These are phyloP conservation scores for Azolla pinnata DNA, from an alignment of 75 land plant genomes.

Conservation along the genomic window DNA sequence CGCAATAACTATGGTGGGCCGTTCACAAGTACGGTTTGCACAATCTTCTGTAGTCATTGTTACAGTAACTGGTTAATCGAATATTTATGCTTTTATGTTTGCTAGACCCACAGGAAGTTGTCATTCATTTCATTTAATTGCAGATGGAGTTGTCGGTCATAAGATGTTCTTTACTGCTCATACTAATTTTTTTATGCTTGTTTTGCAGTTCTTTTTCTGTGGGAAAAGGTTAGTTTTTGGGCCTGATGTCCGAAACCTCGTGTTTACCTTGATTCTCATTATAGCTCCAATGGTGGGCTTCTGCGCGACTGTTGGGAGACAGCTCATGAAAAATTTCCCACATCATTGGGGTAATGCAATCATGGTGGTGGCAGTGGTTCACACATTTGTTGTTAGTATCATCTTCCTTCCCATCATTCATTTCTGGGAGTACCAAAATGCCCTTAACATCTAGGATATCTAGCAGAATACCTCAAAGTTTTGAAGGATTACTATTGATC, in stretches of 20 bases:
- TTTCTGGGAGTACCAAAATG: neutral
- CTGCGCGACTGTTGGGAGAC: conserved; percentile 63
- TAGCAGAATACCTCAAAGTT: neutral
- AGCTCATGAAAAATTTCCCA: neutral
- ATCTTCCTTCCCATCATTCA: neutral
- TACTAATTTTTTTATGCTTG: no score
- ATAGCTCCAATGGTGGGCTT: conserved; percentile 55
- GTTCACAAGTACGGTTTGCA: no score
- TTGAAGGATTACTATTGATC: neutral
- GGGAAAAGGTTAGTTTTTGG: conserved; percentile 77
- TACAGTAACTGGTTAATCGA: no score
- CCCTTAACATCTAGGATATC: neutral
- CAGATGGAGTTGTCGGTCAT: no score
- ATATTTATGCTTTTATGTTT: no score
- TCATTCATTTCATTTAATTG: no score
- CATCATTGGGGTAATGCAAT: conserved; percentile 15
- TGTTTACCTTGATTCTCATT: conserved; percentile 55
- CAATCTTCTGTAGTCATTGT: no score
- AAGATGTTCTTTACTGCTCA: no score
- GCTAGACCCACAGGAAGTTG: no score
- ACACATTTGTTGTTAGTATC: conserved; percentile 24
- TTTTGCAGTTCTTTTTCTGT: conserved; percentile 57
- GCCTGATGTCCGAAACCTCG: conserved; percentile 65
- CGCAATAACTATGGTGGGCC: no score
- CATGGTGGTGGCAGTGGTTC: conserved; percentile 19